Base-by-base conservation (phyloP, 164 flowering plant species). In the Paratinospora sagittata region DNA sequence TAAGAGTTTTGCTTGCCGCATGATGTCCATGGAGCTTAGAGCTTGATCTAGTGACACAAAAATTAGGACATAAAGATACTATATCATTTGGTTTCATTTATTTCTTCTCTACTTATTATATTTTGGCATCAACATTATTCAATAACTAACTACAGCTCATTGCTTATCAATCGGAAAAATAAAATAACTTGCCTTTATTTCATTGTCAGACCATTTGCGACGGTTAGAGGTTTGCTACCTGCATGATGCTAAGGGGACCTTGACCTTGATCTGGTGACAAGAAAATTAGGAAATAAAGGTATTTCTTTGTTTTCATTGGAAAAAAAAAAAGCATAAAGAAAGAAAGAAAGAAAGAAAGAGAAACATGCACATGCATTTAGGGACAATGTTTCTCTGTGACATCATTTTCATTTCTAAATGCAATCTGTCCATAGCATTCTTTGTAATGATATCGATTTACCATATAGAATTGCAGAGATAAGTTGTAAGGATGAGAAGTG, bases 141-240 rank as follows among this genome's bases (percentile, higher is more conserved):
- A 30, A 30, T 30, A 30, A 30, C 34, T 30, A 30, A 30, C 34
- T n/a, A n/a, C 3, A 30, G 34, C 34, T 30, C 4, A 30, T 30
- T 30, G 34, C 34, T 30, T 30, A 4, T 30, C 34, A 30, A 30
- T 30, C 4, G 34, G 34, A 30, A 30, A 30, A 1, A 30, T 30
- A 30, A 3, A 16, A 49, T 21, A 74, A 7, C 36, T 75, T 63
- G 7, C 14, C 68, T 49, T 74, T 76, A 86, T 85, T 89, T 87
- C 21, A 84, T 72, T 47, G 63, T 9, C 47, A 70, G 72, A 63
- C 90, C 88, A 87, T 89, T 36, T 80, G 77, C 3, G 72, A 66
- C 69, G 77, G 85, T 75, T 86, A 85, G 88, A 83, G 80, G 68
- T 78, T 82, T 73, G 88, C 88, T 27, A 67, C 78, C 27, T 71